Base-by-base conservation (phyloP, 768 basidiomycete species). In the Collybia sordida region DNA sequence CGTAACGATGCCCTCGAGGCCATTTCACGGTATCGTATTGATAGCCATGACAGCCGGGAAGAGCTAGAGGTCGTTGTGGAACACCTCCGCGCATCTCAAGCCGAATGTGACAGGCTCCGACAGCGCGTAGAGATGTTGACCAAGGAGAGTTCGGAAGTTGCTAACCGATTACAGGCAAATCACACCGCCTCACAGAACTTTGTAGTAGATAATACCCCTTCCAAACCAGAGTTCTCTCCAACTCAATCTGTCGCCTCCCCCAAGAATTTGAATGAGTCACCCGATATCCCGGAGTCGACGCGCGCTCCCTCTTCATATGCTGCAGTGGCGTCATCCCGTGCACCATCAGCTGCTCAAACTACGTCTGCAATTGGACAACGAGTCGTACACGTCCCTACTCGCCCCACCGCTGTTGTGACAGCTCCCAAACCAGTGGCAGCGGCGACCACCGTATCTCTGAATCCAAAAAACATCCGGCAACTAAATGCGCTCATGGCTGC, bases 401-500 rank as follows among this genome's bases (percentile, higher is more conserved):
- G 28, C 27, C 24, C 47, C 43, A 23, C 47, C 6, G n/a, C 25
- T 18, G 6, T 25, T 22, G 42, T 23, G 22, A 11, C 47, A n/a
- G 21, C 47, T 5, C 23, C 22, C 38, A 23, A 22, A 3, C 39
- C 39, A 31, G 35, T 45, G 45, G 36, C 37, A 6, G 36, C 24
- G 28, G n/a, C 47, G 21, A 6, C 28, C 28, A 27, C 28, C 46
- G 6, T 19, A 27, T 11, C 18, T 3, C 22, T 27, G 23, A 56
- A 58, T 4, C 66, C 71, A 17, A 72, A 66, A 62, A 71, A 54
- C 55, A 58, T 77, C 27, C 69, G 65, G 8, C 72, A 77, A 31
- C 57, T 77, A 9, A 71, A 74, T 43, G 65, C 70, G 3, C 70
- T 77, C 47, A 75, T 77, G 55, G 64, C 62, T 36, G 67, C 66